Conservation (phyloP, 78 protist species). For the Cavenderia fasciculata region DNA sequence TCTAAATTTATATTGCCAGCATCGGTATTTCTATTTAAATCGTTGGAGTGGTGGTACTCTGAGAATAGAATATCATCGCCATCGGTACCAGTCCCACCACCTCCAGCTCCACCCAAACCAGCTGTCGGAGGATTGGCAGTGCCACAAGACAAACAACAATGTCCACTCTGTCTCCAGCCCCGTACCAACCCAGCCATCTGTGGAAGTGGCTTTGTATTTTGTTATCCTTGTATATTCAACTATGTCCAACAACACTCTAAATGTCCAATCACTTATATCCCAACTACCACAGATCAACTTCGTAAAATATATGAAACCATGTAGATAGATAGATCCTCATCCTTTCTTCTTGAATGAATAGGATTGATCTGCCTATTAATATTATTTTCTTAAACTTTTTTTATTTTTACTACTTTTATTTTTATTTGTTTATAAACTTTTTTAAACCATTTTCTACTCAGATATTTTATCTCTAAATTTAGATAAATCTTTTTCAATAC, state of each 20-base stretch:
- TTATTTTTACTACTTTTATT: no score
- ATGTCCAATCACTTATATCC: conserved; percentile 75
- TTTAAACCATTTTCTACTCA: no score
- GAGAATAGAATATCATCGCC: conserved; percentile 64
- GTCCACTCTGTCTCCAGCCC: conserved; percentile 52
- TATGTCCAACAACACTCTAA: conserved; percentile 50
- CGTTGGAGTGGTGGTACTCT: conserved; percentile 80
- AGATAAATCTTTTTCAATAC: no score
- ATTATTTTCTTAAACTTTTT: no score
- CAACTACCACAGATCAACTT: conserved; percentile 36
- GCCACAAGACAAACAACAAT: conserved; percentile 52
- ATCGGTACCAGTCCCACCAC: conserved; percentile 69
- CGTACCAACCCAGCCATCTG: conserved; percentile 76
- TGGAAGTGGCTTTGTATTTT: conserved; percentile 77
- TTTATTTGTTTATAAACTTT: no score
- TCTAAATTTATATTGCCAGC: conserved; percentile 53
- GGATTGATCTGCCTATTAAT: no score
- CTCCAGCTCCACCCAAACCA: conserved; percentile 63
- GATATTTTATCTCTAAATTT: no score
- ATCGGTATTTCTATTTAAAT: conserved; percentile 67
- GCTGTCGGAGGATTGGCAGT: conserved; percentile 59
- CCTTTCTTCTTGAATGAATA: no score
- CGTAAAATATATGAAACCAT: conserved; percentile 76
- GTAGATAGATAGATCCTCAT: no score
- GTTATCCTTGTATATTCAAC: conserved; percentile 68